Evolutionary conservation across 345 rosid species (phyloP), one percentile per base, ranked within the genome.

Genomic region (Brassica rapa): DNA sequence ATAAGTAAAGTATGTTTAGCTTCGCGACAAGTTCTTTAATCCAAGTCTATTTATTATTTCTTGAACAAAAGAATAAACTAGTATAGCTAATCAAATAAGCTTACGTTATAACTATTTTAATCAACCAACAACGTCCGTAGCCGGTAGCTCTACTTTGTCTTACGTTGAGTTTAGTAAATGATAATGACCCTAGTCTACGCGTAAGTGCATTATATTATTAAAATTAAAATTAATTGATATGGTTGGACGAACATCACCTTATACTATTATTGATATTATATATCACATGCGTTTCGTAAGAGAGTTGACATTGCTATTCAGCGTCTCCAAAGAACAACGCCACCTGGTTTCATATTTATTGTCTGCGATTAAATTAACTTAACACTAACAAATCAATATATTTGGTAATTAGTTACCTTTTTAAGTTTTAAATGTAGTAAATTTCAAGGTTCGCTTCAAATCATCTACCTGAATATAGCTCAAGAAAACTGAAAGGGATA

Each of bases 281-380:
- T 73, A 68, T 80, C 82, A 80, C 82, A 74, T 80, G 82, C 83
- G 62, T 80, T 70, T 70, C 71, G 46, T 30, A 69, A 70, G 14
- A 74, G 78, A 80, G 83, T 80, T 80, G 83, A 70, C 75, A 74
- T 74, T 75, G 66, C 76, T 21, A 63, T 80, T 80, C 79, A 80
- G 73, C 79, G 53, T 74, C 75, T 74, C 75, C 79, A 80, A 74
- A 62, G 79, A 80, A 80, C 83, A 70, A 57, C 62, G 79, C 75
- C 83, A 74, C 83, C 83, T 80, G 79, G 49, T 69, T 74, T 62
- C 71, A 24, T 80, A 80, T 63, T 74, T 80, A 62, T 69, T 80
- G 79, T 79, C 66, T 37, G 59, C 35, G 51, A 46, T 53, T 61
- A 43, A 3, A 29, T 59, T 78, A 65, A 16, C 1, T 39, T 29